Conservation (phyloP, 2,329 filamentous ascomycete genomes). For the Paradendryphiella salina region DNA sequence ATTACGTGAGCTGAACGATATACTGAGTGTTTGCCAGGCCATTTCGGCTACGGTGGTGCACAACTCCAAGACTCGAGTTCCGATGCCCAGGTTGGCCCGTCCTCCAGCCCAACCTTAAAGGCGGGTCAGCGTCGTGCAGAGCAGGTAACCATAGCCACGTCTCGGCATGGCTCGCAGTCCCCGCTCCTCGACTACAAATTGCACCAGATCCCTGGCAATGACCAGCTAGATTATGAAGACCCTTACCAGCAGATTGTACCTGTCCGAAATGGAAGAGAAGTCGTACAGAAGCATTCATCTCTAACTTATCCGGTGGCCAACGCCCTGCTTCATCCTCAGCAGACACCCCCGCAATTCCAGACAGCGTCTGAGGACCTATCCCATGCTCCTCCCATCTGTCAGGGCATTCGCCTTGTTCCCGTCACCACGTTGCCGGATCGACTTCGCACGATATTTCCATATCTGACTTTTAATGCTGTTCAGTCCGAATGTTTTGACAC, state of each 20-base stretch:
- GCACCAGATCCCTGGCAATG: too few relatives aligned
- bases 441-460: constrained; percentile 71
- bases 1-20: background rate
- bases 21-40: constrained; percentile 17
- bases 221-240: background rate
- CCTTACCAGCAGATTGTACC: background rate
- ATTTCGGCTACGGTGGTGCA: constrained; percentile 28
- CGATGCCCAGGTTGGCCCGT: constrained; percentile 28
- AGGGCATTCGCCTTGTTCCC: constrained; percentile 64
- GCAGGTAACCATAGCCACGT: background rate
- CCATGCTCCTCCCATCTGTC: constrained; percentile 48
- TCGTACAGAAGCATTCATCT: background rate
- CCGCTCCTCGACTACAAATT: too few relatives aligned
- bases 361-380: background rate
- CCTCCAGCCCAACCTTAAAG: constrained; percentile 49
- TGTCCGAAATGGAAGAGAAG: background rate
- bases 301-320: background rate
- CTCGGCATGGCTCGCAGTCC: background rate
- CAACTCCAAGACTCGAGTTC: constrained; percentile 37
- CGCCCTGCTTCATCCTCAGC: background rate
- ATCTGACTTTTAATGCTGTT: constrained; percentile 76
- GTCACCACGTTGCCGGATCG: constrained; percentile 67
- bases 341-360: background rate
- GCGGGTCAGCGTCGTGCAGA: constrained; percentile 40
- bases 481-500: constrained; percentile 76